phyloP scores from a whole-genome alignment of 805 yeast genomes.

The Ogataea nonfermentans region DNA sequence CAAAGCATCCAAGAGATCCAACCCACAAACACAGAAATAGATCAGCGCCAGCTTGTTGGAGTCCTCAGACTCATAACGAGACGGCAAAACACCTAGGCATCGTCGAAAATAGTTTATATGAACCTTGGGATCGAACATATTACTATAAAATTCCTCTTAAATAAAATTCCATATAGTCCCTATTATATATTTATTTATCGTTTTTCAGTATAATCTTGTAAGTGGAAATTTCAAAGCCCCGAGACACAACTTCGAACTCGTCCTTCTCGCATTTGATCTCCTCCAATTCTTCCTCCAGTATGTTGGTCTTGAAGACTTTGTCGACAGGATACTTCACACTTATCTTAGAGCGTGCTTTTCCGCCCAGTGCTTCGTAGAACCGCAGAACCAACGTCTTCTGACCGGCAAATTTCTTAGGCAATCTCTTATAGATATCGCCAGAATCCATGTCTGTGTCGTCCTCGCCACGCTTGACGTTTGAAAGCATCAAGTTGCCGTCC shows the following conservation, averaged over 20 bases:
- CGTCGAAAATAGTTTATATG: slow-evolving; percentile 33
- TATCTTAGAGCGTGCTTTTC: slow-evolving; percentile 55
- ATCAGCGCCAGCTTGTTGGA: slow-evolving; percentile 67
- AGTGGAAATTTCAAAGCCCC: slow-evolving; percentile 80
- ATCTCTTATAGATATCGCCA: slow-evolving; percentile 21
- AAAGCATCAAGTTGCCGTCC: slow-evolving; percentile 59
- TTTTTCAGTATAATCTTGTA: slow-evolving; percentile 44
- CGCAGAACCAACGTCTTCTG: slow-evolving; percentile 62
- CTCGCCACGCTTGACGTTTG: slow-evolving; percentile 84
- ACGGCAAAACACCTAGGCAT: slow-evolving; percentile 37
- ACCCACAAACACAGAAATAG: slow-evolving; percentile 66
- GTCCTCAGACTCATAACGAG: slow-evolving; percentile 60
- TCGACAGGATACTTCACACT: slow-evolving; percentile 44
- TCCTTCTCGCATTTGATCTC: slow-evolving; percentile 31
- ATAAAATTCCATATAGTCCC: too few species aligned
- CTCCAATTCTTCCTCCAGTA: slow-evolving; percentile 54
- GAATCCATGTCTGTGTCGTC: slow-evolving; percentile 55
- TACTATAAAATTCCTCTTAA: too few species aligned
- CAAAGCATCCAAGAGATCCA: slow-evolving; percentile 41
- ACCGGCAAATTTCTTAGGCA: slow-evolving; percentile 44
- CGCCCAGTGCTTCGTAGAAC: slow-evolving; percentile 87
- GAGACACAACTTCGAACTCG: slow-evolving; percentile 42
- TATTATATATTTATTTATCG: too few species aligned
- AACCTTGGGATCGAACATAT: slow-evolving; percentile 18
- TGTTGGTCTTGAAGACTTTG: slow-evolving; percentile 53